phyloP scores from a whole-genome alignment of 2,329 filamentous ascomycete species.

The Calonectria pseudoturangicola region DNA sequence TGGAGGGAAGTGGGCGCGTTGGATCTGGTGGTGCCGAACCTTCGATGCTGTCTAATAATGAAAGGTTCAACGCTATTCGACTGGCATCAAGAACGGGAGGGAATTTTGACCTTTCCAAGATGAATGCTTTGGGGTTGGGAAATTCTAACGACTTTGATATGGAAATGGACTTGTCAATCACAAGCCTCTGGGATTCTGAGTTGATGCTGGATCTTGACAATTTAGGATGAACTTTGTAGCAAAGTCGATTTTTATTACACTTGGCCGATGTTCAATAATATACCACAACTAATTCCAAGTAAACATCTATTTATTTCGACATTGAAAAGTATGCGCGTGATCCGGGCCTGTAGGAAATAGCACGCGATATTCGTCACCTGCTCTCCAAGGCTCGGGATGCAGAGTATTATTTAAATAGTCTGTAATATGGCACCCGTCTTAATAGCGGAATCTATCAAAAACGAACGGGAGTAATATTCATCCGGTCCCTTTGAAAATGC shows the following conservation, averaged over 20 bases:
- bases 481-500: not conserved
- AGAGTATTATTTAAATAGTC: no score
- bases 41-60: not conserved
- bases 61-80: not conserved
- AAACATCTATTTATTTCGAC: no score
- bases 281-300: no score
- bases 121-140: not conserved
- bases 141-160: not conserved
- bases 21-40: not conserved
- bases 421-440: no score
- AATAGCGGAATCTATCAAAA: not conserved
- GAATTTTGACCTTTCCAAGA: not conserved
- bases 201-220: conserved; percentile 1
- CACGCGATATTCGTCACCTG: no score
- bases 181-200: not conserved
- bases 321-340: no score
- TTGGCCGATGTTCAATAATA: no score
- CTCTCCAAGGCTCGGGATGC: no score
- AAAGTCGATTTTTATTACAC: not conserved
- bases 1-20: not conserved
- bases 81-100: not conserved
- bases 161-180: conserved; percentile 5
- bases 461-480: not conserved
- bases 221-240: no score
- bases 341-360: no score